Conservation (phyloP, 768 basidiomycete species). For the Tylopilus sp. region DNA sequence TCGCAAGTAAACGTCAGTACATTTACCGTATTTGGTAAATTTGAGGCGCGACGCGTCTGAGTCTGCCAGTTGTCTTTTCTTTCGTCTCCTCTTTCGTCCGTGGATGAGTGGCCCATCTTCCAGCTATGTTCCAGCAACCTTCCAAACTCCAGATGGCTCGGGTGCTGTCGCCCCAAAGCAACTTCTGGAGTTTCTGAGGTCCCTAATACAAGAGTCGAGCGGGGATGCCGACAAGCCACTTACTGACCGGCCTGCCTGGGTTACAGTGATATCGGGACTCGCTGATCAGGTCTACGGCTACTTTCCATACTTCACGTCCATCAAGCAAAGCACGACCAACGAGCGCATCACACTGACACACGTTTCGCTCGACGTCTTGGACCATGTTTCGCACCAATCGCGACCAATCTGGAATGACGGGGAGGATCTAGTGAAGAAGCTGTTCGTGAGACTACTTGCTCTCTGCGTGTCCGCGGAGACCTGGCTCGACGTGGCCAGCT, state of each 20-base stretch:
- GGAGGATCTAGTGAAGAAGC: conserved; percentile 43
- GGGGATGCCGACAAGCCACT: conserved; percentile 31
- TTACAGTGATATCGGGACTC: conserved; percentile 47
- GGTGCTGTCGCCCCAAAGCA: conserved; percentile 31
- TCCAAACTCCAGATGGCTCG: conserved; percentile 30
- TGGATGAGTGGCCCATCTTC: conserved; percentile 27
- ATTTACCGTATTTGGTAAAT: conserved; percentile 10
- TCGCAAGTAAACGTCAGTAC: conserved; percentile 46
- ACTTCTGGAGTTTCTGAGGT: conserved; percentile 43
- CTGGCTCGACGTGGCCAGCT: conserved; percentile 51
- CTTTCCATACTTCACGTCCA: conserved; percentile 52
- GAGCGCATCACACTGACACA: conserved; percentile 57
- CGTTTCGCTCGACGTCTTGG: conserved; percentile 51
- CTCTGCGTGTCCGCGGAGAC: conserved; percentile 55
- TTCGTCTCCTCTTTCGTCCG: neutral
- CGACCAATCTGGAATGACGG: conserved; percentile 48
- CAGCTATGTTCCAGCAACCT: conserved; percentile 28
- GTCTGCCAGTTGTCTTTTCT: neutral
- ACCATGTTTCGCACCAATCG: conserved; percentile 46
- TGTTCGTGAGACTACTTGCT: conserved; percentile 50
- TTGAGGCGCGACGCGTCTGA: neutral
- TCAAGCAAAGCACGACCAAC: conserved; percentile 51
- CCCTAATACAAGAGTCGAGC: conserved; percentile 35
- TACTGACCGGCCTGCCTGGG: conserved; percentile 44
- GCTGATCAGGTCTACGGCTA: conserved; percentile 50